phyloP scores from a whole-genome alignment of 2,329 filamentous ascomycete species.

The Colletotrichum neosansevieriae region DNA sequence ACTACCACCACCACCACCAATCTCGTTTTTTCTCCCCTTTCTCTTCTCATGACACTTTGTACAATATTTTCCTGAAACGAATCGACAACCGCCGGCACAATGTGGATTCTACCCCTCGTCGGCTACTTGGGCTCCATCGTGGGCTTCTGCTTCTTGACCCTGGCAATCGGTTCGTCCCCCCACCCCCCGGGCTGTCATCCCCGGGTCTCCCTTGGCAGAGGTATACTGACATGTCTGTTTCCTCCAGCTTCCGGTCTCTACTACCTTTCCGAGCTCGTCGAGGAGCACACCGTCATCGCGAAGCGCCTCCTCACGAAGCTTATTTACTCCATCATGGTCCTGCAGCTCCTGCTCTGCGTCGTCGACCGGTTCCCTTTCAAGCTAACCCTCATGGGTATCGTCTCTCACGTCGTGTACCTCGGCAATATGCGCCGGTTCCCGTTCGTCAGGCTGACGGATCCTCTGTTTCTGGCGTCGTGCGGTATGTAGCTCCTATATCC shows the following conservation, averaged over 20 bases:
- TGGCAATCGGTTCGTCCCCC: conserved; percentile 82
- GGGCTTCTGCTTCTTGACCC: conserved; percentile 92
- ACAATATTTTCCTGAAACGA: background rate
- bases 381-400: conserved; percentile 79
- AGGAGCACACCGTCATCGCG: conserved; percentile 94
- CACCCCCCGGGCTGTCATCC: background rate
- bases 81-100: conserved; percentile 56
- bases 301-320: conserved; percentile 87
- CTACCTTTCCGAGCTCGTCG: conserved; percentile 97
- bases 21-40: background rate
- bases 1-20: too few relatives aligned
- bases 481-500: conserved; percentile 61
- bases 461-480: conserved; percentile 87
- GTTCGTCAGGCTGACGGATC: conserved; percentile 87
- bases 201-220: conserved; percentile 24
- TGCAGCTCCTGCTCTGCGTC: conserved; percentile 80
- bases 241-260: conserved; percentile 90
- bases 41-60: conserved; percentile 14
- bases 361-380: conserved; percentile 88
- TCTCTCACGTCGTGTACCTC: conserved; percentile 86
- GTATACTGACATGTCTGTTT: background rate
- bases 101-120: conserved; percentile 96
- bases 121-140: conserved; percentile 89
- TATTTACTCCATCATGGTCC: conserved; percentile 83
- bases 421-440: conserved; percentile 84